Evolutionary conservation across 1,284 basidiomycete species (phyloP).

Genomic region (Trametes sp.): DNA sequence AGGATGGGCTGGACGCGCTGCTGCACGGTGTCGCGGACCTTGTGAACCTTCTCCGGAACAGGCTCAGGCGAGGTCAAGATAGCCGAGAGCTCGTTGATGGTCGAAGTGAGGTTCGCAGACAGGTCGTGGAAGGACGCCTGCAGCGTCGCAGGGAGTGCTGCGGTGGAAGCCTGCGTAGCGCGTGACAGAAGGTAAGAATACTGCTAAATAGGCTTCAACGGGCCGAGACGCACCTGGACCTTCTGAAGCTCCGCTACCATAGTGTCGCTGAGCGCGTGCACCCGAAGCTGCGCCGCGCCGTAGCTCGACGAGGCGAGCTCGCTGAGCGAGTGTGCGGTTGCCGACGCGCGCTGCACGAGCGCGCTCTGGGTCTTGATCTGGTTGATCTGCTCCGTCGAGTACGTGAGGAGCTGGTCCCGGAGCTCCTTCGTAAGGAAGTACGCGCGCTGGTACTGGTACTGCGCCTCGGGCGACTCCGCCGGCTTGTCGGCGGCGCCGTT

Average conservation of each 20-base stretch:
- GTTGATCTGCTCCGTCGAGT: slow-evolving; percentile 75
- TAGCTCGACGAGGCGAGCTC: slow-evolving; percentile 62
- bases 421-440: slow-evolving; percentile 68
- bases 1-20: slow-evolving; percentile 66
- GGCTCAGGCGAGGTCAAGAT: slow-evolving; percentile 65
- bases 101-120: slow-evolving; percentile 53
- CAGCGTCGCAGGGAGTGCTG: slow-evolving; percentile 61
- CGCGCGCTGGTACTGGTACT: slow-evolving; percentile 81
- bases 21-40: slow-evolving; percentile 63
- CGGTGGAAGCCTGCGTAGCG: slow-evolving; percentile 52
- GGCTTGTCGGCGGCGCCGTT: slow-evolving; percentile 32
- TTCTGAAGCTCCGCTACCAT: slow-evolving; percentile 71
- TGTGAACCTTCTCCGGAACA: slow-evolving; percentile 63
- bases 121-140: slow-evolving; percentile 58
- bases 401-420: slow-evolving; percentile 65
- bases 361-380: slow-evolving; percentile 72
- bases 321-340: slow-evolving; percentile 70
- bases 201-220: background rate
- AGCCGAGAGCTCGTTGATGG: slow-evolving; percentile 57
- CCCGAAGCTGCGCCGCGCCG: slow-evolving; percentile 53
- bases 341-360: slow-evolving; percentile 74
- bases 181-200: slow-evolving; percentile 14
- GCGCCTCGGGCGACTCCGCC: slow-evolving; percentile 33
- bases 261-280: slow-evolving; percentile 62
- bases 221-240: slow-evolving; percentile 52